phyloP scores from a whole-genome alignment of 176 grass and related monocot species.

The Ensete ventricosum region DNA sequence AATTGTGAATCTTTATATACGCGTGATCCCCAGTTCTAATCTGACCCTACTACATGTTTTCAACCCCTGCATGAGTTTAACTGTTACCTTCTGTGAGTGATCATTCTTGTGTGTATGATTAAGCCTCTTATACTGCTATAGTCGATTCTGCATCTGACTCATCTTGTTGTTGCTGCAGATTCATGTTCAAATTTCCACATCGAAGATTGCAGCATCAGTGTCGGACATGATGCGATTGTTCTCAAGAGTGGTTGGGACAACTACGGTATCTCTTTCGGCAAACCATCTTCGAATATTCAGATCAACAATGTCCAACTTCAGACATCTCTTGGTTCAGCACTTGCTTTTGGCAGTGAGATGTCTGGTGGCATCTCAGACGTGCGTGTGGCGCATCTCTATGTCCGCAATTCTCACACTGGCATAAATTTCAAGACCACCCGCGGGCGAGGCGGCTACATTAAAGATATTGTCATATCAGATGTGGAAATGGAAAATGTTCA shows the following conservation, averaged over 20 bases:
- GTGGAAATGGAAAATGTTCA: slow-evolving; percentile 54
- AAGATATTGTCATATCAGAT: slow-evolving; percentile 44
- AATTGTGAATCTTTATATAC: too few species aligned
- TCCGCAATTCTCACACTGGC: slow-evolving; percentile 46
- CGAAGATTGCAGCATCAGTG: slow-evolving; percentile 55
- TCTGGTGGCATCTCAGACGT: slow-evolving; percentile 80
- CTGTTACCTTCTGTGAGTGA: too few species aligned
- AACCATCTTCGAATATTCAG: slow-evolving; percentile 40
- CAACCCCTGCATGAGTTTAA: too few species aligned
- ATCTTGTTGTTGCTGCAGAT: slow-evolving; percentile 41
- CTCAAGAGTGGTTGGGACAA: slow-evolving; percentile 91
- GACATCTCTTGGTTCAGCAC: slow-evolving; percentile 49
- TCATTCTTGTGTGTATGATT: background rate
- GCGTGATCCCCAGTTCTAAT: too few species aligned
- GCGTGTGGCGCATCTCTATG: slow-evolving; percentile 29
- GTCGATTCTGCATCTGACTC: background rate
- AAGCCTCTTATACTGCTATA: background rate
- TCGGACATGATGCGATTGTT: slow-evolving; percentile 67
- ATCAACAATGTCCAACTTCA: slow-evolving; percentile 60
- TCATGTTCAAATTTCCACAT: slow-evolving; percentile 78
- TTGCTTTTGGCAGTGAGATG: slow-evolving; percentile 95
- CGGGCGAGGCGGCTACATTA: slow-evolving; percentile 63
- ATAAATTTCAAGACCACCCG: slow-evolving; percentile 67
- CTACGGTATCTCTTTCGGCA: slow-evolving; percentile 64
- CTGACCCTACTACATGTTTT: too few species aligned